A percentile compares a stretch with the other conserved stretches of the same genome.
phyloP scores from a whole-genome alignment of 306 rosid species.

The Cicer chorassanicum region DNA sequence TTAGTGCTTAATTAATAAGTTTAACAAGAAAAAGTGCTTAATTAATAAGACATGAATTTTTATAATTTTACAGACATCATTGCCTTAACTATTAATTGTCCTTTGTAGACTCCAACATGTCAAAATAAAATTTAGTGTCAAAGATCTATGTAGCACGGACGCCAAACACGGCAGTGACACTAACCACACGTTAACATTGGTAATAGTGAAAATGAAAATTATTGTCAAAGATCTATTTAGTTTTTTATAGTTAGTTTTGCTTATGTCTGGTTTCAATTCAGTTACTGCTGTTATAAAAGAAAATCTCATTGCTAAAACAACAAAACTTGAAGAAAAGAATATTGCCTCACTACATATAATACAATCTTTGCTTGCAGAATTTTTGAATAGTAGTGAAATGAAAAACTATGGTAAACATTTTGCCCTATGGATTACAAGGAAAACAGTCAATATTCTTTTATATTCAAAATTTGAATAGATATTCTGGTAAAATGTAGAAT shows the following conservation, averaged over 20 bases:
- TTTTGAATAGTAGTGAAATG: slow-evolving; percentile 13
- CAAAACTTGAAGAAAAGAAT: slow-evolving; percentile 1
- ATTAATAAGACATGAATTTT: slow-evolving; percentile 37
- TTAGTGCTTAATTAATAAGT: slow-evolving; percentile 32
- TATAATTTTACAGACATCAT: background rate
- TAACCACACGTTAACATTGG: too few species aligned
- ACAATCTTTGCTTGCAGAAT: background rate
- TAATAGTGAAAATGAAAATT: too few species aligned
- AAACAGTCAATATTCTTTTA: background rate
- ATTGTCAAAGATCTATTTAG: too few species aligned
- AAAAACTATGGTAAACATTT: background rate
- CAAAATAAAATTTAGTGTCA: too few species aligned
- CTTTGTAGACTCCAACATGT: background rate
- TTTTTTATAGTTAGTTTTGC: background rate
- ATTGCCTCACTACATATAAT: background rate
- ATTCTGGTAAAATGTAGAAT: slow-evolving; percentile 21
- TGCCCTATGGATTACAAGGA: background rate
- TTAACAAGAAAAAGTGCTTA: slow-evolving; percentile 25
- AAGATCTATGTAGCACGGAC: too few species aligned
- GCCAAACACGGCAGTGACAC: background rate
- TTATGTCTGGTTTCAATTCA: too few species aligned
- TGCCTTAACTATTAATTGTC: background rate
- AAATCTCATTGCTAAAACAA: too few species aligned
- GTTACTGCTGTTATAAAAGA: too few species aligned
- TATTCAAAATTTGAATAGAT: slow-evolving; percentile 3